These are phyloP conservation scores for Telfairia occidentalis DNA, from an alignment of 331 rosid genomes.

Conservation along the genomic window DNA sequence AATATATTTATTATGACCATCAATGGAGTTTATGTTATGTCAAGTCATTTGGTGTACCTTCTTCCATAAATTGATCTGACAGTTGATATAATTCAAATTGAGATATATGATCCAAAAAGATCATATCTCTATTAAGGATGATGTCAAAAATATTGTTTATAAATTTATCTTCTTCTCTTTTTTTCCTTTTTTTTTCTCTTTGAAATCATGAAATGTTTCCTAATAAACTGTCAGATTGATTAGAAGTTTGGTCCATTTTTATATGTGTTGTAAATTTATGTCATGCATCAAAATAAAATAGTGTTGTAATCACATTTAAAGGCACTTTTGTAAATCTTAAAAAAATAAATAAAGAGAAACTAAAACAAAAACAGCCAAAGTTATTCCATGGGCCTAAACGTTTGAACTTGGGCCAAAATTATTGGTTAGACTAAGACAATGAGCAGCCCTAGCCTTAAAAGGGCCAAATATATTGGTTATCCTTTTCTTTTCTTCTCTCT, in stretches of 20 bases:
- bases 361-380: neutral
- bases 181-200: neutral
- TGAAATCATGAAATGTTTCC: neutral
- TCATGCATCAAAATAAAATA: neutral
- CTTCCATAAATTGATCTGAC: neutral
- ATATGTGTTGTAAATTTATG: neutral
- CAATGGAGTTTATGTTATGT: neutral
- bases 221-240: neutral
- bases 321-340: neutral
- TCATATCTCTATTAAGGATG: neutral
- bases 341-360: too few species aligned
- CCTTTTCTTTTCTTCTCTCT: too few species aligned
- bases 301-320: neutral
- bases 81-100: neutral
- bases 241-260: neutral
- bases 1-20: neutral
- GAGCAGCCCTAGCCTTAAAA: neutral
- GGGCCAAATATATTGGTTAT: too few species aligned
- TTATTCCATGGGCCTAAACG: neutral
- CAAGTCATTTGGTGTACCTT: neutral
- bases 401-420: neutral
- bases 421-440: neutral
- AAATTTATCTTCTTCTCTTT: conserved; percentile 1
- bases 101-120: neutral
- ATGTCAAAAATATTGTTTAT: neutral